Conservation (phyloP, 306 rosid genomes). For the Malus orientalis region DNA sequence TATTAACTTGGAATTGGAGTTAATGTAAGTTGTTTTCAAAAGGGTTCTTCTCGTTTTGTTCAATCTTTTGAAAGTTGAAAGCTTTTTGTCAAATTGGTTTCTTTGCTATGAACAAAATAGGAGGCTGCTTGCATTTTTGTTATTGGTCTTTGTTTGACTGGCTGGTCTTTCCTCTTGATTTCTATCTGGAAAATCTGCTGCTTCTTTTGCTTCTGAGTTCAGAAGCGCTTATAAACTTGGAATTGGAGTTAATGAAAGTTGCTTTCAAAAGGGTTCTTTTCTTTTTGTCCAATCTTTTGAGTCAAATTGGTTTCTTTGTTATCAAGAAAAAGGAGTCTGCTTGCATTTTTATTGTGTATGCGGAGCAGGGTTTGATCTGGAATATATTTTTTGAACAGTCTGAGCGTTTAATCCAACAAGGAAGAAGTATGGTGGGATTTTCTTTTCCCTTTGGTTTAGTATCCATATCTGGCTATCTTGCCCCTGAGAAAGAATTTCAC, state of each 20-base stretch:
- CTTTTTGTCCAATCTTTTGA: background rate
- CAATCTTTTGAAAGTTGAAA: background rate
- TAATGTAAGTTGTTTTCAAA: background rate
- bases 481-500: constrained; percentile 44
- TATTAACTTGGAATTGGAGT: background rate
- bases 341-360: background rate
- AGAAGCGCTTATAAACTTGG: background rate
- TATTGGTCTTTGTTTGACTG: background rate
- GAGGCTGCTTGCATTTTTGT: background rate
- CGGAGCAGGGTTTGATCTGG: background rate
- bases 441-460: constrained; percentile 20
- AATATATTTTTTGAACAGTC: constrained; percentile 1
- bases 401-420: background rate
- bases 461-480: constrained; percentile 25
- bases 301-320: background rate
- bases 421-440: constrained; percentile 35
- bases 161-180: background rate
- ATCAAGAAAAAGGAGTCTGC: background rate
- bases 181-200: background rate
- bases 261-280: background rate
- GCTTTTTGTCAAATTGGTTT: background rate
- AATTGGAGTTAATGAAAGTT: background rate
- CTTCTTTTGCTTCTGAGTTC: background rate
- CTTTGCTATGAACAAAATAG: background rate
- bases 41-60: background rate